A percentile compares a stretch with the other conserved stretches of the same genome.
Evolutionary conservation across 192 early-diverging fungal genomes (phyloP).

Genomic region (Lobulomyces angularis): DNA sequence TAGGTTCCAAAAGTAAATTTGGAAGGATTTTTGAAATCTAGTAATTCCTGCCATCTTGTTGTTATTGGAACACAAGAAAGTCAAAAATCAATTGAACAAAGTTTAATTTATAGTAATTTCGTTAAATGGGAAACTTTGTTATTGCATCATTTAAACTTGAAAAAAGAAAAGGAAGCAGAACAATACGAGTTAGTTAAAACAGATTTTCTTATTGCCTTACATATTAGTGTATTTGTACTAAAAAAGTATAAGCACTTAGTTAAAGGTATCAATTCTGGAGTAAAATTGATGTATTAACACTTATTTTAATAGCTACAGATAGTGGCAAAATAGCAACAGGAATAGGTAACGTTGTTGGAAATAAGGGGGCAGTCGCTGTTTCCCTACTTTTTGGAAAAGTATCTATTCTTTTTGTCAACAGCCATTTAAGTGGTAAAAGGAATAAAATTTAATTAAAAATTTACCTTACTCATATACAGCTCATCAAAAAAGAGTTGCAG

Average conservation of each 20-base stretch:
- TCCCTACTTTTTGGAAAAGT: conserved; percentile 1
- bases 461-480: conserved; percentile 3
- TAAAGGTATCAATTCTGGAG: conserved; percentile 10
- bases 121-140: conserved; percentile 12
- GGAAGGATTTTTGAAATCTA: neutral
- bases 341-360: conserved; percentile 15
- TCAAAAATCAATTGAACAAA: neutral
- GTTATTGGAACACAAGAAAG: conserved; percentile 22
- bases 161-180: conserved; percentile 1
- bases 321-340: conserved; percentile 7
- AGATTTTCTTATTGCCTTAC: conserved; percentile 14
- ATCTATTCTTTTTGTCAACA: conserved; percentile 12
- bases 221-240: conserved; percentile 15
- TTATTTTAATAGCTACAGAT: conserved; percentile 8
- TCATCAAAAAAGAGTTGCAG: conserved; percentile 5
- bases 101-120: neutral
- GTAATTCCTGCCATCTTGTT: conserved; percentile 9
- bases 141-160: too few relatives aligned
- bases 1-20: neutral
- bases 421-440: conserved; percentile 13
- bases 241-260: neutral
- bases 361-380: conserved; percentile 15
- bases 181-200: conserved; percentile 10
- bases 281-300: conserved; percentile 1
- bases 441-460: neutral